phyloP scores from a whole-genome alignment of 345 rosid genomes.

The Eucalyptus guilfoylei region DNA sequence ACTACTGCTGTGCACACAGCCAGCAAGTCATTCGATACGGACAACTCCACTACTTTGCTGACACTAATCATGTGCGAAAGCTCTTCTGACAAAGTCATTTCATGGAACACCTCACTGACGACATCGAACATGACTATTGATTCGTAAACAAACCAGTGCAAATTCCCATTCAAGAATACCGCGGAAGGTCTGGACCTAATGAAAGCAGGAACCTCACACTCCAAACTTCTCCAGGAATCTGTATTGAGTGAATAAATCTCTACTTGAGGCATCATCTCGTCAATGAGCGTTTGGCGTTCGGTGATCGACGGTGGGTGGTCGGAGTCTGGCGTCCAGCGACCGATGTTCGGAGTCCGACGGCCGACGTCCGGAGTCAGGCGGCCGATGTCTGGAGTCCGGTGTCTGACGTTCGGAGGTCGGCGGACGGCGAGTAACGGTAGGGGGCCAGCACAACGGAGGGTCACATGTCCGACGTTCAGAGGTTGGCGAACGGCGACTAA shows the following conservation, averaged over 20 bases:
- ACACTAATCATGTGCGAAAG: no score
- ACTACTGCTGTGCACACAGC: no score
- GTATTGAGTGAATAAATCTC: neutral
- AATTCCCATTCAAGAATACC: neutral
- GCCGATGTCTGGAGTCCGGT: no score
- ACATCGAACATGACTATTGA: neutral
- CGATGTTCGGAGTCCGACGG: no score
- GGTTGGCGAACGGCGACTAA: no score
- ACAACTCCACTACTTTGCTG: no score
- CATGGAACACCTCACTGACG: neutral
- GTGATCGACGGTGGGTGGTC: rapidly evolving
- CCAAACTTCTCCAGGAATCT: neutral
- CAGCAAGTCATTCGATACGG: neutral
- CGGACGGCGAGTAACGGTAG: no score
- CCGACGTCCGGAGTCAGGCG: no score
- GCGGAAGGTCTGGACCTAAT: rapidly evolving
- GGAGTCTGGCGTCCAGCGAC: no score
- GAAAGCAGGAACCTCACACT: neutral
- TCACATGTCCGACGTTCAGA: no score
- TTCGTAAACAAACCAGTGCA: neutral
- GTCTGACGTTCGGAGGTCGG: rapidly evolving
- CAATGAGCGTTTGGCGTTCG: no score
- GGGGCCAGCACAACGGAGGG: no score
- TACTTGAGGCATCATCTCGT: neutral
- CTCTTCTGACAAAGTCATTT: neutral